Conservation (phyloP, 345 rosid genomes). For the Punica granatum region DNA sequence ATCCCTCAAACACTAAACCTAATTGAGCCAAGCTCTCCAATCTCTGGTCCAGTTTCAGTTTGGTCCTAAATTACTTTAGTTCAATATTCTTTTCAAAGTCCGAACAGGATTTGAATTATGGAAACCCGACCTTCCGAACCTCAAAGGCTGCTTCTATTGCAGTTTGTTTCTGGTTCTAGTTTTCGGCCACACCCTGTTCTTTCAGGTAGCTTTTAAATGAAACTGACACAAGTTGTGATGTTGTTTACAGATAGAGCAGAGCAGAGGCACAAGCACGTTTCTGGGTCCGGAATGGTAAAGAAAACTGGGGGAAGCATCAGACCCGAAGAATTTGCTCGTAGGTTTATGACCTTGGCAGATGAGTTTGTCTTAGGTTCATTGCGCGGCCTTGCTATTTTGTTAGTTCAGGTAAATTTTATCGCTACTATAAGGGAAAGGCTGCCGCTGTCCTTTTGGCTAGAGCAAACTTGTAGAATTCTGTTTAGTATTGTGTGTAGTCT, state of each 20-base stretch:
- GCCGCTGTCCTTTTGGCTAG: background rate
- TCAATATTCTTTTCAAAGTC: background rate
- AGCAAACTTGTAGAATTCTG: background rate
- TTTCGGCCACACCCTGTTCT: background rate
- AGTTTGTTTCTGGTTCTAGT: background rate
- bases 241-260: background rate
- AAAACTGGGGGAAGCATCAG: background rate
- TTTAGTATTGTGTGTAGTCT: background rate
- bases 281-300: background rate
- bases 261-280: background rate
- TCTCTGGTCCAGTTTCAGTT: background rate
- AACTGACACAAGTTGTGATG: too few relatives aligned
- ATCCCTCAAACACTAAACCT: background rate
- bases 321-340: background rate
- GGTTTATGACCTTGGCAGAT: background rate
- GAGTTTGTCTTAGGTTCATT: background rate
- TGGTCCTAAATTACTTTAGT: background rate
- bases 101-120: background rate
- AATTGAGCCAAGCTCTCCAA: background rate
- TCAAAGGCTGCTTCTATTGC: background rate
- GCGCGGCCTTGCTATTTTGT: background rate
- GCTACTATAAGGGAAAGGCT: background rate
- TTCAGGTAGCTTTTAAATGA: background rate
- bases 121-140: background rate
- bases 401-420: background rate